Conservation (phyloP, 2,329 filamentous ascomycete genomes). For the Metarhizium humberi region DNA sequence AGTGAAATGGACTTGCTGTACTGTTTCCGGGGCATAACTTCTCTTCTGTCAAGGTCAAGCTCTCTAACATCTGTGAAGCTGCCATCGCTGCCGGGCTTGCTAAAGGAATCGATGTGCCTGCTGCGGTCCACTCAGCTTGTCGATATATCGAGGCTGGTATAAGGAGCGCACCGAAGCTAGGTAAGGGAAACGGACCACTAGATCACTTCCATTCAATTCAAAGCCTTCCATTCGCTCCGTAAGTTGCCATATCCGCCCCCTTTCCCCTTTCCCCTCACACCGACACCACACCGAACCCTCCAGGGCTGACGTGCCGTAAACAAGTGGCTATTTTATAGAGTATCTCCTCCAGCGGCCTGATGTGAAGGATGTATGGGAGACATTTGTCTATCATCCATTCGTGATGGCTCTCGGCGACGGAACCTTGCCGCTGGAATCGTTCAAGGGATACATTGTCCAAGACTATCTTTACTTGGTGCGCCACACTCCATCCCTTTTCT, state of each 20-base stretch:
- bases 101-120: conserved; percentile 43
- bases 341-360: conserved; percentile 70
- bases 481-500: not conserved
- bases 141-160: conserved; percentile 66
- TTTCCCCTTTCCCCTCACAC: not conserved
- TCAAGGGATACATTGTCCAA: conserved; percentile 84
- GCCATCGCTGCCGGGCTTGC: conserved; percentile 68
- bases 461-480: conserved; percentile 82
- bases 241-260: conserved; percentile 14
- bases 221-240: conserved; percentile 59
- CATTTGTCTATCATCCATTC: conserved; percentile 75
- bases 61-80: conserved; percentile 31
- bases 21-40: no score
- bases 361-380: conserved; percentile 64
- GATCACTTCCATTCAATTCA: conserved; percentile 72
- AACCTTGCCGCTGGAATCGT: conserved; percentile 62
- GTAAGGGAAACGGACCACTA: conserved; percentile 61
- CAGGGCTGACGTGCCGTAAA: not conserved
- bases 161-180: conserved; percentile 50
- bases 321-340: conserved; percentile 68
- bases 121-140: conserved; percentile 58
- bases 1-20: conserved; percentile 20
- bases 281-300: not conserved
- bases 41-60: no score
- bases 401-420: conserved; percentile 69